phyloP scores from a whole-genome alignment of 1,284 basidiomycete species.

The Ustilago sp. region DNA sequence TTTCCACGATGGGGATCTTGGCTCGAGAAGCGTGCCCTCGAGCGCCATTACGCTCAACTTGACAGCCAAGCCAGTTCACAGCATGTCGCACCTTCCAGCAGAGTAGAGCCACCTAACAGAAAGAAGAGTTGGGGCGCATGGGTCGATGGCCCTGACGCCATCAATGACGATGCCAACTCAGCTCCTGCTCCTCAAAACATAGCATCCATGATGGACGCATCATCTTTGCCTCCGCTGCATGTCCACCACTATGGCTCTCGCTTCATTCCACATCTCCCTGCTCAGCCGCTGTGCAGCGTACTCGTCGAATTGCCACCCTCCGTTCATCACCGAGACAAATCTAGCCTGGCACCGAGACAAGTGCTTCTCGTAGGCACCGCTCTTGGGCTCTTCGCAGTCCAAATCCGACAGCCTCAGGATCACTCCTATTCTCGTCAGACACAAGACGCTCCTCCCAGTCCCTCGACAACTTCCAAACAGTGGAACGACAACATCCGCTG shows the following conservation, averaged over 20 bases:
- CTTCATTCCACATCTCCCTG: slow-evolving; percentile 54
- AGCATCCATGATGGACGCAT: background rate
- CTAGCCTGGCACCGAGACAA: slow-evolving; percentile 7
- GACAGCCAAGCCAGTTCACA: slow-evolving; percentile 15
- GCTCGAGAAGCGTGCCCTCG: slow-evolving; percentile 54
- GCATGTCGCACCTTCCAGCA: background rate
- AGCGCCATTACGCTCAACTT: slow-evolving; percentile 48
- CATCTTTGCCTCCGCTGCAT: slow-evolving; percentile 40
- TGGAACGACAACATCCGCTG: slow-evolving; percentile 54
- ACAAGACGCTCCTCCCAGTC: background rate
- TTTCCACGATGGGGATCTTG: slow-evolving; percentile 53
- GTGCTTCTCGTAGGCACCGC: slow-evolving; percentile 45
- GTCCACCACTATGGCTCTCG: slow-evolving; percentile 49
- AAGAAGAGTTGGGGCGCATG: slow-evolving; percentile 56
- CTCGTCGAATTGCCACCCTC: slow-evolving; percentile 36
- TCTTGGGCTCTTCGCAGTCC: slow-evolving; percentile 49
- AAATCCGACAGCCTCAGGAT: slow-evolving; percentile 14
- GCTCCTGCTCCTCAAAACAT: background rate
- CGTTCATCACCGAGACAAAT: background rate
- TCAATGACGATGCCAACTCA: slow-evolving; percentile 24
- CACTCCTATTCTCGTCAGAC: background rate
- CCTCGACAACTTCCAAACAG: slow-evolving; percentile 4
- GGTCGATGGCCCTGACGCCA: slow-evolving; percentile 45
- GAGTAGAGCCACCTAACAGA: slow-evolving; percentile 15
- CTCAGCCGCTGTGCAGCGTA: slow-evolving; percentile 55